Evolutionary conservation across 306 rosid genomes (phyloP).

Genomic region (Malus orientalis): DNA sequence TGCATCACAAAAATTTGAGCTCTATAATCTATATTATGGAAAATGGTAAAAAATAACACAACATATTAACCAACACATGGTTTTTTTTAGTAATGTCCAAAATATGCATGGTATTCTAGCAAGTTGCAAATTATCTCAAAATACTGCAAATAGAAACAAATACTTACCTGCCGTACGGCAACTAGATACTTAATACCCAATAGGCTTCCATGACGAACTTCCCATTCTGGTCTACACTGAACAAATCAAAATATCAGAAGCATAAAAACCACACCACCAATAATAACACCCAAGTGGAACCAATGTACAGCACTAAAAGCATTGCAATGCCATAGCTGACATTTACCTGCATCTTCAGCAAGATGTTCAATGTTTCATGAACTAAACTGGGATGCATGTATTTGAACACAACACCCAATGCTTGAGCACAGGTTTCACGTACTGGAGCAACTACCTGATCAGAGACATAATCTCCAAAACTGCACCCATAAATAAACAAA

Average conservation of each 20-base stretch:
- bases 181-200: slow-evolving; percentile 92
- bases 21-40: not conserved
- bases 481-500: slow-evolving; percentile 38
- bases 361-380: slow-evolving; percentile 72
- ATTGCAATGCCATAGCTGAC: slow-evolving; percentile 19
- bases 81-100: not conserved
- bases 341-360: slow-evolving; percentile 95
- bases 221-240: slow-evolving; percentile 99
- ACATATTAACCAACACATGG: not conserved
- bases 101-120: not conserved
- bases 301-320: slow-evolving; percentile 10
- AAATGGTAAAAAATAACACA: not conserved
- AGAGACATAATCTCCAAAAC: slow-evolving; percentile 96
- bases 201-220: slow-evolving; percentile 97
- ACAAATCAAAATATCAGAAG: slow-evolving; percentile 42
- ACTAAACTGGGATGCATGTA: slow-evolving; percentile 86
- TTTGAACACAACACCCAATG: slow-evolving; percentile 87
- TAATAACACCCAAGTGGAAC: slow-evolving; percentile 1
- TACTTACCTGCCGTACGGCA: slow-evolving; percentile 80
- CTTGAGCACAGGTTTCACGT: slow-evolving; percentile 98
- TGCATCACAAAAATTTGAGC: not conserved
- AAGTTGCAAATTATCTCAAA: not conserved
- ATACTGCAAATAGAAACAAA: slow-evolving; percentile 7
- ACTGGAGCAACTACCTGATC: slow-evolving; percentile 99
- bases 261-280: slow-evolving; percentile 27